phyloP scores from a whole-genome alignment of 495 filamentous ascomycete genomes.

The Hypoxylon lenormandii region DNA sequence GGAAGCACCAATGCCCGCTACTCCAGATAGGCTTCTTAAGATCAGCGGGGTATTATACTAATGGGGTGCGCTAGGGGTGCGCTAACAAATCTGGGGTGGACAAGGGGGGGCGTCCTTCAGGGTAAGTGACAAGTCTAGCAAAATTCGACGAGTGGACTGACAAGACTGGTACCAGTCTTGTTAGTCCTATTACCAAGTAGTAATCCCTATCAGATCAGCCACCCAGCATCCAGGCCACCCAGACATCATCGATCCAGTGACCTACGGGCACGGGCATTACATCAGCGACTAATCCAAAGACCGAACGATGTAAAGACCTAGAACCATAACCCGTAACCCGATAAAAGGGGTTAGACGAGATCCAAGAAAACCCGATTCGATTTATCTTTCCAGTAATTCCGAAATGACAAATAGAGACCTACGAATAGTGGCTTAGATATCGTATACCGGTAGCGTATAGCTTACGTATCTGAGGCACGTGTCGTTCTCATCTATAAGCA shows the following conservation, averaged over 20 bases:
- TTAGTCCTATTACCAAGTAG: too few species aligned
- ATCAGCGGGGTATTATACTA: constrained; percentile 47
- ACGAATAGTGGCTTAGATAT: too few species aligned
- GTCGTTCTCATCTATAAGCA: too few species aligned
- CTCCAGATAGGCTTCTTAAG: constrained; percentile 42
- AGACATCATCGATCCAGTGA: constrained; percentile 6
- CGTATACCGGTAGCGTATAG: too few species aligned
- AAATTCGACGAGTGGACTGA: too few species aligned
- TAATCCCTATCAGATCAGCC: background rate
- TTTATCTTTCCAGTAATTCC: too few species aligned
- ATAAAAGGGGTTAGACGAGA: background rate
- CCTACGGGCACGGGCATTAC: constrained; percentile 4
- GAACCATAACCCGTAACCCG: background rate
- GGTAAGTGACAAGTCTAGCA: constrained; percentile 1
- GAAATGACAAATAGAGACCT: too few species aligned
- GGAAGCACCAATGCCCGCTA: constrained; percentile 48
- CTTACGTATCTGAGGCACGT: too few species aligned
- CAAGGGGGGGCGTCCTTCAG: constrained; percentile 25
- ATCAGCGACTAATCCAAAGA: constrained; percentile 1
- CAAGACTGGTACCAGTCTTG: constrained; percentile 15
- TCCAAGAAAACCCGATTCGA: too few species aligned
- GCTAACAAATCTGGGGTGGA: constrained; percentile 47
- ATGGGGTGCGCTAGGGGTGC: constrained; percentile 43
- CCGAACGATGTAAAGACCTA: background rate
- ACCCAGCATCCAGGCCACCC: too few species aligned